Evolutionary conservation across 2,329 filamentous ascomycete species (phyloP), one percentile per base, ranked within the genome.

Genomic region (Dactylonectria estremocensis): DNA sequence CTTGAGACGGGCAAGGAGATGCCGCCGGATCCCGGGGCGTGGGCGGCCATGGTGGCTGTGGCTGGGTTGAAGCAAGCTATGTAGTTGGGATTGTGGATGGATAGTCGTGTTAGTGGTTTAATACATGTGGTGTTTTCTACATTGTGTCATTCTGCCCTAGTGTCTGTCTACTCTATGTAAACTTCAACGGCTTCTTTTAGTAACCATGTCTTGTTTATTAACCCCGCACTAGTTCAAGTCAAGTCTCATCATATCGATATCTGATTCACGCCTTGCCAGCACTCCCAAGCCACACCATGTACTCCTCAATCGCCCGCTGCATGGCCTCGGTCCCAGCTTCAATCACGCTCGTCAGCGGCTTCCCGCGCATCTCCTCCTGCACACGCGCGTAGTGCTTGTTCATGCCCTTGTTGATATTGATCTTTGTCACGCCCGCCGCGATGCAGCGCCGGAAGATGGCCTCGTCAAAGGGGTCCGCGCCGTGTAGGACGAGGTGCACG

Each of bases 21-120:
- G 61, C 89, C 92, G 5, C 91, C 91, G 3, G 91, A 93, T 77
- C 91, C 91, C 0, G 91, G 91, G 33, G 91, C 91, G 5, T 90
- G 91, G 84, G 91, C 90, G n/a, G 85, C 91, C 24, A 90, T 90
- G 85, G 85, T 88, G 16, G 86, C 82, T 2, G 83, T 87, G 49
- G 52, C 46, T 20, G 63, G 63, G 13, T 49, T 66, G 52, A 61
- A 45, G 28, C 18, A 65, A 22, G 59, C 45, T 14, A 45, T 66
- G 62, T 59, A 64, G 35, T 58, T 64, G 24, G 40, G 22, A 22
- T 53, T 61, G 13, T 28, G 24, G n/a, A 22, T 22, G 45, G 45
- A 20, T 35, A n/a, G n/a, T 46, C 24, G 45, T 49, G 11, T 46
- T 18, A 10, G 40, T 10, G 11, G 5, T 46, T 46, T 31, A 18